Conservation (phyloP, 75 land plant species). For the Pseudotsuga menziesii region DNA sequence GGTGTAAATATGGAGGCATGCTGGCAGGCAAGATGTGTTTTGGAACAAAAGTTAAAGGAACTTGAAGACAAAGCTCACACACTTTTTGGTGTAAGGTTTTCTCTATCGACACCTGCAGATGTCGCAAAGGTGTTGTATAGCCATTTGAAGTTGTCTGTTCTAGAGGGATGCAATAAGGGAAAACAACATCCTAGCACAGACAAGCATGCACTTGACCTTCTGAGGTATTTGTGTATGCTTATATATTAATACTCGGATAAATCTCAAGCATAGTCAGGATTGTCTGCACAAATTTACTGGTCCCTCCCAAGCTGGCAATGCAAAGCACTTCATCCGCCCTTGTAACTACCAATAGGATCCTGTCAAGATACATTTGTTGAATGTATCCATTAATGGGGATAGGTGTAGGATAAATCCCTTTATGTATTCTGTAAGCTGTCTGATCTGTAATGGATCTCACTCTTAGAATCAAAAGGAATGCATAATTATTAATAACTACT, state of each 20-base stretch:
- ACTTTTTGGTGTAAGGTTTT: constrained; percentile 82
- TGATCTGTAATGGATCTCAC: too few relatives aligned
- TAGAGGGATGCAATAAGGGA: constrained; percentile 66
- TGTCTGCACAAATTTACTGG: too few relatives aligned
- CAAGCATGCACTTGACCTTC: constrained; percentile 77
- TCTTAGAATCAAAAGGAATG: too few relatives aligned
- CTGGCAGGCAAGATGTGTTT: constrained; percentile 48
- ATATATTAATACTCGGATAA: neutral
- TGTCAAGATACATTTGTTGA: too few relatives aligned
- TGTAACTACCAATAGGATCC: too few relatives aligned
- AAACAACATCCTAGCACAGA: constrained; percentile 95
- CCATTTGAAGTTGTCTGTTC: constrained; percentile 81
- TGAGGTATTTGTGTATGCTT: constrained; percentile 44
- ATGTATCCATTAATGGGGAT: too few relatives aligned
- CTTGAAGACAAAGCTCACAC: constrained; percentile 76
- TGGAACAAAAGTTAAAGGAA: constrained; percentile 60
- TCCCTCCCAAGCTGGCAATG: too few relatives aligned
- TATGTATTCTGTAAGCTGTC: too few relatives aligned
- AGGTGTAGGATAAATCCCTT: too few relatives aligned
- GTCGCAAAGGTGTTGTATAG: constrained; percentile 84
- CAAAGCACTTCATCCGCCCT: too few relatives aligned
- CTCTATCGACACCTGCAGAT: constrained; percentile 81
- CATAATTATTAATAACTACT: too few relatives aligned
- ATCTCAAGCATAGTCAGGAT: neutral
- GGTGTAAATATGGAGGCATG: constrained; percentile 90